Percentiles rank a stretch among this genome's conserved stretches.
Evolutionary conservation across 2,329 filamentous ascomycete genomes (phyloP).

Genomic region (Aspergillus sp.): DNA sequence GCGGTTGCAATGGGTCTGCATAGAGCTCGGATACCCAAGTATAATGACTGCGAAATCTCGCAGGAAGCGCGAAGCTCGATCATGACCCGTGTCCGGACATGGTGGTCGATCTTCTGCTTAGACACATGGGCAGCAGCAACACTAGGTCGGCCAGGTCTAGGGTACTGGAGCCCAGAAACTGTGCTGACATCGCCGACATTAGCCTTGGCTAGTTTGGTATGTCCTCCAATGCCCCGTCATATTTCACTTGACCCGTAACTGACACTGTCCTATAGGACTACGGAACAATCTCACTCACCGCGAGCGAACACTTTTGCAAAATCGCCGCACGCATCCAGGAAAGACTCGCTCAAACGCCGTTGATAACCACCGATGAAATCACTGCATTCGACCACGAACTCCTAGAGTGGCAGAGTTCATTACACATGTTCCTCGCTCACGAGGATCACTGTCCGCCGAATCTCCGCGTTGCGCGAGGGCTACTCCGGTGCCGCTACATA

Average conservation of each 20-base stretch:
- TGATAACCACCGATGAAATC: background rate
- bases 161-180: background rate
- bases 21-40: background rate
- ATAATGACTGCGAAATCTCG: background rate
- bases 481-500: conserved; percentile 4
- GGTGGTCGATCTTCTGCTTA: background rate
- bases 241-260: background rate
- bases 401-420: background rate
- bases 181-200: background rate
- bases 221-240: background rate
- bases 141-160: background rate
- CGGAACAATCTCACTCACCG: background rate
- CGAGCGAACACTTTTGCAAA: background rate
- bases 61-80: background rate
- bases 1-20: background rate
- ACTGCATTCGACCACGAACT: background rate
- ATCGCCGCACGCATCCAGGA: conserved; percentile 2
- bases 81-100: background rate
- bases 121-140: background rate
- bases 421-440: background rate
- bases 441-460: background rate
- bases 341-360: background rate
- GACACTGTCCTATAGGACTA: background rate
- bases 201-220: background rate
- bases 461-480: background rate